Base-by-base conservation (phyloP, 2,329 filamentous ascomycete genomes). In the Aureobasidium sp. region DNA sequence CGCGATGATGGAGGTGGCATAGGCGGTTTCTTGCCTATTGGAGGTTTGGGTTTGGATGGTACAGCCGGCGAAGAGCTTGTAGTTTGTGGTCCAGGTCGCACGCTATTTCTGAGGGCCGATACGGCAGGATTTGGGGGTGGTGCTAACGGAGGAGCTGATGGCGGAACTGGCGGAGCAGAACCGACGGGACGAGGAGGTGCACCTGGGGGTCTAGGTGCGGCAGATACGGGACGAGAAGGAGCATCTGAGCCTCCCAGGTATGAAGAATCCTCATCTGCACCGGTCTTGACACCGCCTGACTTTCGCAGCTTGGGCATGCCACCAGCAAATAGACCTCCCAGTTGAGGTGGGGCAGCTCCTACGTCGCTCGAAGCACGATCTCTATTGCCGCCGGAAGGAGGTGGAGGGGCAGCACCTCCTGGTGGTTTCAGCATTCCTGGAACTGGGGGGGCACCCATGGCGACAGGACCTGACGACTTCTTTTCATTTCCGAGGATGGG, bases 301-400 rank as follows among this genome's bases (percentile, higher is more conserved):
- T 95, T 97, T 74, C 90, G 89, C 70, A 99, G 74, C 77, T 97
- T 97, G 2, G 94, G 94, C 84, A 97, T 97, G 41, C 93, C 94
- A 39, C 91, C 92, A 1, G 90, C 91, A 71, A 99, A 96, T 29
- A 99, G 75, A 1, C 94, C 94, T 34, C 81, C 93, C 12, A 97
- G 75, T 72, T 97, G 93, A 12, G 92, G 91, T 52, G 90, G 84
- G 24, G 84, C 75, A 26, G 87, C 83, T 24, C 81, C 81, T 59
- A 84, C 83, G 69, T 95, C 91, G 73, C 92, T 96, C 73, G 94
- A 92, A 75, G 91, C 96, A 72, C 92, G 84, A 63, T 84, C 84
- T 74, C 92, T 81, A 70, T 85, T 89, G 65, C 71, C 75, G 26
- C 71, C 73, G 1, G 66, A 36, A 29, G 81, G 82, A 24, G 88